These are phyloP conservation scores for Penicillium paneum DNA, from an alignment of 2,329 filamentous ascomycete genomes.

Conservation along the genomic window DNA sequence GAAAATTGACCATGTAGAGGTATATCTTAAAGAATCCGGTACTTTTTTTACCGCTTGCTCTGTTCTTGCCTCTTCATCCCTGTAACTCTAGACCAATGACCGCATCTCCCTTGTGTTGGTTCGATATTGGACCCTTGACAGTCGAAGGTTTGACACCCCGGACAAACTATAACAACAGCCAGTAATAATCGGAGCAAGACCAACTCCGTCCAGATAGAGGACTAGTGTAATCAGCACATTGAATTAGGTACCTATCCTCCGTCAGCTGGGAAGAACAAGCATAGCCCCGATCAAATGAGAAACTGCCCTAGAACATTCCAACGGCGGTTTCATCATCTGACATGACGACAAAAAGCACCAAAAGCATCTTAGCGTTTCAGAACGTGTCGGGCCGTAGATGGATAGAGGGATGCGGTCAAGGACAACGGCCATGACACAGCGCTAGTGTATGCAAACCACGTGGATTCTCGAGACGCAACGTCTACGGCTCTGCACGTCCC, in stretches of 20 bases:
- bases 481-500: conserved; percentile 1
- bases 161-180: not conserved
- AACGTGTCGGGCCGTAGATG: conserved; percentile 7
- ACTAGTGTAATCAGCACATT: not conserved
- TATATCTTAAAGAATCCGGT: not conserved
- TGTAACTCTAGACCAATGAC: not conserved
- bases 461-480: conserved; percentile 13
- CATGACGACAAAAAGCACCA: not conserved
- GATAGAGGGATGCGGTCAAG: conserved; percentile 7
- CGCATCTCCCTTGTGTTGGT: not conserved
- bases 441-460: conserved; percentile 15
- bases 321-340: not conserved
- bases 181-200: not conserved
- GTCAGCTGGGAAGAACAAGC: not conserved
- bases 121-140: not conserved
- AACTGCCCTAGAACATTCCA: not conserved
- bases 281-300: conserved; percentile 2
- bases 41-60: not conserved
- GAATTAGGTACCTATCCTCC: too few species aligned
- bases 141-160: not conserved
- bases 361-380: not conserved
- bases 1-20: not conserved
- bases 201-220: not conserved
- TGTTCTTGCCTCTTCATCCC: not conserved
- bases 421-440: conserved; percentile 9